Conservation (phyloP, 148 eudicot species). For the Diospyros kaki region DNA sequence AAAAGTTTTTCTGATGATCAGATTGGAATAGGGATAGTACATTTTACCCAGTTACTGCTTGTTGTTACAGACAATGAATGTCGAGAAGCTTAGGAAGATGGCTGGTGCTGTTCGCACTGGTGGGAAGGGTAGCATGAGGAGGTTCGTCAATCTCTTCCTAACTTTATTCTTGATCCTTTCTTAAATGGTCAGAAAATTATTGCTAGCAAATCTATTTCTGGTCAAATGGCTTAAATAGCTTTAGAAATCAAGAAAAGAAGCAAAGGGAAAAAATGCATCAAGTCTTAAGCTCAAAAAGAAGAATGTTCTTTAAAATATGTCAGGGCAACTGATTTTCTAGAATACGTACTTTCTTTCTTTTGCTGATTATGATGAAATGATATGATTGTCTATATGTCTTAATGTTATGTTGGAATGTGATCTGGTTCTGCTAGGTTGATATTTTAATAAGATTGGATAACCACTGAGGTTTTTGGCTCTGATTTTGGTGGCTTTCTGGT, state of each 20-base stretch:
- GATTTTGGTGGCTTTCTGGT: neutral
- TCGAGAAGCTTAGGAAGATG: constrained; percentile 73
- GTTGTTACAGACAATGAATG: constrained; percentile 49
- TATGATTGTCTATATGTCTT: neutral
- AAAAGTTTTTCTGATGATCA: too few relatives aligned
- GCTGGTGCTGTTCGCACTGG: constrained; percentile 81
- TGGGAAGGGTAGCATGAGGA: constrained; percentile 77
- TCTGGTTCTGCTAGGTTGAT: neutral
- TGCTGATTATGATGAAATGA: neutral
- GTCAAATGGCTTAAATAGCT: too few relatives aligned
- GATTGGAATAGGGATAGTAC: too few relatives aligned
- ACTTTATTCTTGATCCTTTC: too few relatives aligned
- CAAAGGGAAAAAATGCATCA: neutral
- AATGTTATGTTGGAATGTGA: neutral
- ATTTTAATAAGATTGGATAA: neutral
- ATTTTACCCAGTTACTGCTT: neutral
- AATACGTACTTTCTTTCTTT: neutral
- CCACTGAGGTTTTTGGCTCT: neutral
- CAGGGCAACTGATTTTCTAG: neutral
- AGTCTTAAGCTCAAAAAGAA: neutral
- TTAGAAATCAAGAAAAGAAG: too few relatives aligned
- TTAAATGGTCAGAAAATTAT: neutral
- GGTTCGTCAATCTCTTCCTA: constrained; percentile 25
- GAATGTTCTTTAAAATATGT: neutral
- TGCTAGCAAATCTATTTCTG: too few relatives aligned